These are phyloP conservation scores for Tylopilus vinaceipallidus DNA, from an alignment of 768 basidiomycete species.

Conservation along the genomic window DNA sequence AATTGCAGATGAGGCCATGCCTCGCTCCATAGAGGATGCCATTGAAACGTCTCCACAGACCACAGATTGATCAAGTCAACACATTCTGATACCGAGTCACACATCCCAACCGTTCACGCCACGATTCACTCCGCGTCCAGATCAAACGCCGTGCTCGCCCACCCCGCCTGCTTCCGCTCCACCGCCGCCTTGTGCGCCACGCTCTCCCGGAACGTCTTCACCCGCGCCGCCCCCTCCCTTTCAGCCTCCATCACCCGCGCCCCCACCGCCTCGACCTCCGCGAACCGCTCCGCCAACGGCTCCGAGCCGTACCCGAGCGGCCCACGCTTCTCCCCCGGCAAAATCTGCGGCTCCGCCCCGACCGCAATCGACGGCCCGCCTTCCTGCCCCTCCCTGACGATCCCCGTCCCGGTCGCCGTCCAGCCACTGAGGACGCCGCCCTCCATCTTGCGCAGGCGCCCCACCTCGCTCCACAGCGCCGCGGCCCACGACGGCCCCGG, in stretches of 20 bases:
- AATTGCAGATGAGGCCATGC: no score
- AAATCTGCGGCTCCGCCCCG: conserved; percentile 73
- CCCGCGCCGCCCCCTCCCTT: conserved; percentile 35
- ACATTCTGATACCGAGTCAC: no score
- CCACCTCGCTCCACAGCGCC: conserved; percentile 69
- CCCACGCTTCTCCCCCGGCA: conserved; percentile 65
- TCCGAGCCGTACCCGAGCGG: conserved; percentile 57
- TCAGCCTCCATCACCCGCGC: conserved; percentile 35
- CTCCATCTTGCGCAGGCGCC: conserved; percentile 45
- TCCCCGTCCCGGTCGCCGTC: conserved; percentile 60
- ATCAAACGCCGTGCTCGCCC: conserved; percentile 53
- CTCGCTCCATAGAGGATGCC: no score
- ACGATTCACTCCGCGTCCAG: no score
- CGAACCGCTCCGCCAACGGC: conserved; percentile 19
- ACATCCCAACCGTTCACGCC: no score
- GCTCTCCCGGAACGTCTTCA: conserved; percentile 43
- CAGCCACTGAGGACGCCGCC: conserved; percentile 40
- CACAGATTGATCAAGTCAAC: no score
- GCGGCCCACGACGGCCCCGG: conserved; percentile 49
- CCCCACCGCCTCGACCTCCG: conserved; percentile 19
- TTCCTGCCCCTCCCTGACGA: conserved; percentile 49
- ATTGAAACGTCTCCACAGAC: no score
- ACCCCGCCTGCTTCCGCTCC: conserved; percentile 41
- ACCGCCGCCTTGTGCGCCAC: conserved; percentile 40
- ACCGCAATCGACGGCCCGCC: conserved; percentile 50